Evolutionary conservation across 108 stramenopile genomes (phyloP).

Genomic region (Poteriospumella lacustris): DNA sequence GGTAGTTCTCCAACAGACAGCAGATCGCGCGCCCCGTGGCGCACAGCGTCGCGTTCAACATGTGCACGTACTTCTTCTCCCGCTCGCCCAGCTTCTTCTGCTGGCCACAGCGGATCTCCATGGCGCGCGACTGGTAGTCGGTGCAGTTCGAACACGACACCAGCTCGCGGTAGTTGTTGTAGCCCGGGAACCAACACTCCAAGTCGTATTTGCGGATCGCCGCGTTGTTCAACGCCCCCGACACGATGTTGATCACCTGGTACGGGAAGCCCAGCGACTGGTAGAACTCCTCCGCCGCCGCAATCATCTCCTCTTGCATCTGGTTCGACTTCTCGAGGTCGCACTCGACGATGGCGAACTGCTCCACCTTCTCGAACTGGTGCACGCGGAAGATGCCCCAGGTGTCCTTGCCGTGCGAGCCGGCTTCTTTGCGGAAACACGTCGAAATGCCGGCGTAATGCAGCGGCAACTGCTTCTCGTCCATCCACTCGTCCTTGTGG

Average conservation of each 20-base stretch:
- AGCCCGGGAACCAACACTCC: conserved; percentile 98
- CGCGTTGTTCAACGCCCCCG: conserved; percentile 92
- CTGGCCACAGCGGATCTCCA: conserved; percentile 67
- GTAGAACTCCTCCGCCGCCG: conserved; percentile 88
- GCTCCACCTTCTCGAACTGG: conserved; percentile 99
- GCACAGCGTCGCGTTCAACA: conserved; percentile 94
- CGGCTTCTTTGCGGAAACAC: conserved; percentile 99
- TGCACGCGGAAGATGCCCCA: conserved; percentile 99
- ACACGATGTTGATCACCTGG: conserved; percentile 94
- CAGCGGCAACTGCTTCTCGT: conserved; percentile 44
- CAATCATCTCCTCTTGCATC: conserved; percentile 72
- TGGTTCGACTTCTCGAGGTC: conserved; percentile 77
- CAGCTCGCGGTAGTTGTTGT: conserved; percentile 90
- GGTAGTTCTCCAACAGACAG: conserved; percentile 92
- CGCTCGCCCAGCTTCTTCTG: conserved; percentile 64
- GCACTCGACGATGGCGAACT: conserved; percentile 91
- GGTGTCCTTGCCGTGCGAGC: conserved; percentile 90
- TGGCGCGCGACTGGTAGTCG: conserved; percentile 76
- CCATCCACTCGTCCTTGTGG: conserved; percentile 89
- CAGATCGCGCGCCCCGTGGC: conserved; percentile 97
- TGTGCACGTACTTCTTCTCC: conserved; percentile 85
- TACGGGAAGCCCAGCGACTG: conserved; percentile 86
- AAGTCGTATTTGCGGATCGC: conserved; percentile 98
- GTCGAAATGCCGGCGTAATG: conserved; percentile 94
- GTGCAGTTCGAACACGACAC: conserved; percentile 99